phyloP scores from a whole-genome alignment of 2,329 filamentous ascomycete species.

The Colletotrichum orbiculare region DNA sequence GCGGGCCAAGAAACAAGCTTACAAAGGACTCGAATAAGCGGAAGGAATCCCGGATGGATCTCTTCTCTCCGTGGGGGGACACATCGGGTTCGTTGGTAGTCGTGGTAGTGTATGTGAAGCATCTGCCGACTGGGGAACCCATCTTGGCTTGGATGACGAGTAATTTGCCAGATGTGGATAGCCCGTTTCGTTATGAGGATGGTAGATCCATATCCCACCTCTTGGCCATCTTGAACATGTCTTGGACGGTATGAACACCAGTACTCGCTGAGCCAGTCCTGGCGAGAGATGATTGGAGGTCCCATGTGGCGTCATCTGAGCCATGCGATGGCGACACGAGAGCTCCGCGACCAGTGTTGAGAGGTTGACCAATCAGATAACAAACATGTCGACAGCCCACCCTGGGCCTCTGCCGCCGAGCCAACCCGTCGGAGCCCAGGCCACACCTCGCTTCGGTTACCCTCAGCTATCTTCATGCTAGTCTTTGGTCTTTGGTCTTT shows the following conservation, averaged over 20 bases:
- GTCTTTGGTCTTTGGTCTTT: not conserved
- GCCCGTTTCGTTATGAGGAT: not conserved
- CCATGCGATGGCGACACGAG: constrained; percentile 37
- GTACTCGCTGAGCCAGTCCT: not conserved
- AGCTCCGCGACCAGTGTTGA: not conserved
- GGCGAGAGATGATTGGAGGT: constrained; percentile 15
- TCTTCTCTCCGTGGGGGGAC: not conserved
- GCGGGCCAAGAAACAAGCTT: constrained; percentile 3
- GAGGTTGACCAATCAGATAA: constrained; percentile 22
- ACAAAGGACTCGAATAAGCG: not conserved
- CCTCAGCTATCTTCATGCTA: not conserved
- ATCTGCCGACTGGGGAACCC: not conserved
- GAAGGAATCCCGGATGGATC: constrained; percentile 19
- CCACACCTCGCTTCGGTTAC: not conserved
- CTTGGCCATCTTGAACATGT: not conserved
- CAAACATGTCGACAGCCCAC: constrained; percentile 12
- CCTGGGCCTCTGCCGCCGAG: not conserved
- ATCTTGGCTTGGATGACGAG: constrained; percentile 14
- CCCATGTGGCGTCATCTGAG: constrained; percentile 34
- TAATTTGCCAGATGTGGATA: constrained; percentile 7
- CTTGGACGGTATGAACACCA: not conserved
- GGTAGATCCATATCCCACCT: not conserved
- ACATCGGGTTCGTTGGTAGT: not conserved
- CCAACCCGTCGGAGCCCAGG: not conserved
- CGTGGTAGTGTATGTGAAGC: not conserved